Base-by-base conservation (phyloP, 257 asterid species). In the Fraxinus anomala region DNA sequence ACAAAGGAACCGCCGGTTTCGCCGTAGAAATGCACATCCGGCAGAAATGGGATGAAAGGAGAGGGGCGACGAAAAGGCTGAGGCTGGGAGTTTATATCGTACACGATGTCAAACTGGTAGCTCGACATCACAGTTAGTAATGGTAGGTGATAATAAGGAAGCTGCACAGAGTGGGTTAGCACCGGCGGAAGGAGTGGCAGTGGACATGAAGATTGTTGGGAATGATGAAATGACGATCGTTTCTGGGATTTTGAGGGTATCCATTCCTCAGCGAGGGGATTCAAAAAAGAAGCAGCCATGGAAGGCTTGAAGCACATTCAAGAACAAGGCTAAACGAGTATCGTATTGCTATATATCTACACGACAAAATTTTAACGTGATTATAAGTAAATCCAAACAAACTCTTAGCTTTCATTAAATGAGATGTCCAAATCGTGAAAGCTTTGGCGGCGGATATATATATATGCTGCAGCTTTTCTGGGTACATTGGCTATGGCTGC, bases 231-330 rank as follows among this genome's bases (percentile, higher is more conserved):
- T 63, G 34, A 17, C 6, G 36, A 3, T 3, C 0, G 13, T n/a
- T 7, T 21, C 26, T 1, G 34, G 69, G 36, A 24, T 63, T 63
- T 24, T 4, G 34, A 63, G 17, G 83, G 83, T 10, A 31, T 19
- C 82, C 83, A 84, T 40, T 81, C 83, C 33, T 34, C 1, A 0
- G 88, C 88, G 1, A 34, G 1, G 1, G 83, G 85, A 31, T 81
- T 84, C 2, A 79, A 79, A 4, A 7, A 63, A 12, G 19, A 0
- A 26, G 69, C 3, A 23, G 34, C 69, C 34, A 23, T 63, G 17
- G 19, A 23, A 63, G 49, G 73, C 49, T 40, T 12, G 49, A 40
- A 40, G 49, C 49, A 40, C 14, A 0, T 40, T 40, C 49, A 12
- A 42, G 17, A 42, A 42, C 16, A 0, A 42, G 4, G 51, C 17